Evolutionary conservation across 2,329 filamentous ascomycete species (phyloP).

Genomic region (Helicocarpus griseus): DNA sequence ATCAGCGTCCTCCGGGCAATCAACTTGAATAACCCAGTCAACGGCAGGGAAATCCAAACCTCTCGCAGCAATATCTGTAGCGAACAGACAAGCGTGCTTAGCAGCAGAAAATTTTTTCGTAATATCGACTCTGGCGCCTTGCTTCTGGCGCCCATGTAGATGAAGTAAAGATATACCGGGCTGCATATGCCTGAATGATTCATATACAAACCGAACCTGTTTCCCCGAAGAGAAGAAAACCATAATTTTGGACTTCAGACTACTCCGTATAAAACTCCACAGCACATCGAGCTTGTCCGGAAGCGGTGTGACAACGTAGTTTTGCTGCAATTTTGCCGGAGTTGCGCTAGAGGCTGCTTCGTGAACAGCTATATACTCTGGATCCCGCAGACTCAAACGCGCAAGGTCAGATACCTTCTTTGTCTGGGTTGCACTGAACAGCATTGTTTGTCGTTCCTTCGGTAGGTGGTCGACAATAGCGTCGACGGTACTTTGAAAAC

Average conservation of each 20-base stretch:
- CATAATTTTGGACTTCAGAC: conserved; percentile 87
- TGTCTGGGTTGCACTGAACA: conserved; percentile 95
- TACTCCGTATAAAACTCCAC: conserved; percentile 84
- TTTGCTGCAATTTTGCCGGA: conserved; percentile 74
- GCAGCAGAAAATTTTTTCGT: conserved; percentile 72
- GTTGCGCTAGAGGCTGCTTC: conserved; percentile 72
- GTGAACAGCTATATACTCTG: conserved; percentile 92
- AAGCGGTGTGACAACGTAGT: conserved; percentile 78
- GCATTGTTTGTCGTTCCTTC: conserved; percentile 72
- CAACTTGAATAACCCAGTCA: conserved; percentile 98
- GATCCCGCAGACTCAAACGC: conserved; percentile 74
- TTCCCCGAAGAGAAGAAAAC: conserved; percentile 94
- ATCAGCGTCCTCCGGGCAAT: conserved; percentile 91
- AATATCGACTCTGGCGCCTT: conserved; percentile 77
- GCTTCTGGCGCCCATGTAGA: conserved; percentile 88
- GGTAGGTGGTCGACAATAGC: conserved; percentile 89
- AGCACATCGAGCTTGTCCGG: conserved; percentile 84
- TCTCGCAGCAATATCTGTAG: conserved; percentile 88
- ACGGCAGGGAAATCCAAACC: conserved; percentile 94
- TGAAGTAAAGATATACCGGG: conserved; percentile 90
- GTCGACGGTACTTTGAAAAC: conserved; percentile 82
- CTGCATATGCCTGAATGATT: conserved; percentile 84
- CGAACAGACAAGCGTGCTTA: conserved; percentile 80
- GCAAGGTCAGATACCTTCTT: conserved; percentile 89
- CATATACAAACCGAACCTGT: conserved; percentile 92